Percentiles rank a stretch among this genome's conserved stretches.
phyloP scores from a whole-genome alignment of 495 filamentous ascomycete genomes.

The Aspergillus bertholletiae region DNA sequence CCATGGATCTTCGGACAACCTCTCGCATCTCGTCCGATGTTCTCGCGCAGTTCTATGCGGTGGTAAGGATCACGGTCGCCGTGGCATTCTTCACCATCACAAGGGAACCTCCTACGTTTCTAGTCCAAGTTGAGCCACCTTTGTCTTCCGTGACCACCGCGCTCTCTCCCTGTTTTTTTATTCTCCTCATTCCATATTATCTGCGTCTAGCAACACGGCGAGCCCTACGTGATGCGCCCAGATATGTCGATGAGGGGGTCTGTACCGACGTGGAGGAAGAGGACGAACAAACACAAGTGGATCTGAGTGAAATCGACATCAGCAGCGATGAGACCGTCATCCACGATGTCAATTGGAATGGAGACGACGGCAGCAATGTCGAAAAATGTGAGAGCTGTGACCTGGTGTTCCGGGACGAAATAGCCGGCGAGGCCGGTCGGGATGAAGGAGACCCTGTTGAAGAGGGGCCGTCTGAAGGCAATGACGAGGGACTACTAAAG shows the following conservation, averaged over 20 bases:
- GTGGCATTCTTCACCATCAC: neutral
- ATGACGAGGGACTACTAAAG: neutral
- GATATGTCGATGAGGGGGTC: neutral
- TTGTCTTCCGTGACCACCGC: neutral
- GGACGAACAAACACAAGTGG: neutral
- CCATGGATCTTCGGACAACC: neutral
- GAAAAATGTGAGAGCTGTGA: neutral
- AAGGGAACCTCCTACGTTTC: neutral
- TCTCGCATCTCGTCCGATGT: neutral
- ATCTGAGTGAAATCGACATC: neutral
- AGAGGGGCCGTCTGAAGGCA: too few species aligned
- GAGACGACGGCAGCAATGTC: neutral
- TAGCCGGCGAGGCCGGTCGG: neutral
- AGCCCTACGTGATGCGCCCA: neutral
- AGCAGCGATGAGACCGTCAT: neutral
- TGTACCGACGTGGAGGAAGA: neutral
- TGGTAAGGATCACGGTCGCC: neutral
- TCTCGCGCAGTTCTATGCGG: neutral
- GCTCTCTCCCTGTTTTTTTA: neutral
- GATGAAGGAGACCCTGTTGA: neutral
- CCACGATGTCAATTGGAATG: neutral
- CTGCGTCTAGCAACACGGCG: neutral
- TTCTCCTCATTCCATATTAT: neutral
- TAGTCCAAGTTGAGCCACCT: neutral
- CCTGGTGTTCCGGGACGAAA: neutral